phyloP scores from a whole-genome alignment of 1,139 yeast species.

The Candida buenavistaensis region DNA sequence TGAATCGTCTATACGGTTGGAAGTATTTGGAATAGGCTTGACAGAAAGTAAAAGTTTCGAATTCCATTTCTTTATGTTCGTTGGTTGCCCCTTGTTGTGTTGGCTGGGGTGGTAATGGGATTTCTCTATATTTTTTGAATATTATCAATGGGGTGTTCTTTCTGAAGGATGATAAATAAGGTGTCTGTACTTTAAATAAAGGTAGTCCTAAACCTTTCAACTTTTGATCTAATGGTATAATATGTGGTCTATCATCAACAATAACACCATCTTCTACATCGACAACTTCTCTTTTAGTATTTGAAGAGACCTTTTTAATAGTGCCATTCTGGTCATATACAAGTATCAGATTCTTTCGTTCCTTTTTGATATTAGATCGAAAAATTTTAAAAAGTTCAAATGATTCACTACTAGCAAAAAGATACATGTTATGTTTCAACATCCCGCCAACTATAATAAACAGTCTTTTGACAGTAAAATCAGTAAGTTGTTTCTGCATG shows the following conservation, averaged over 20 bases:
- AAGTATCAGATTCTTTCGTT: constrained; percentile 22
- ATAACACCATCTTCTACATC: constrained; percentile 12
- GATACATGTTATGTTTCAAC: constrained; percentile 28
- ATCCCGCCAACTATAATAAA: constrained; percentile 34
- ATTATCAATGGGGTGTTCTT: constrained; percentile 37
- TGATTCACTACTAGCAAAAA: constrained; percentile 33
- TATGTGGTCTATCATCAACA: constrained; percentile 33
- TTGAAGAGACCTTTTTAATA: constrained; percentile 17
- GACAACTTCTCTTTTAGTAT: constrained; percentile 12
- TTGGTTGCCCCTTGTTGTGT: no score
- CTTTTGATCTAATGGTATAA: constrained; percentile 35
- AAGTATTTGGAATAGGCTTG: constrained; percentile 31
- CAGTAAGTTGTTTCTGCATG: constrained; percentile 17
- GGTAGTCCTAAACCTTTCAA: constrained; percentile 39
- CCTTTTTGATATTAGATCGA: constrained; percentile 23
- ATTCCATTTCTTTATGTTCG: no score
- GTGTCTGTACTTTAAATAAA: constrained; percentile 34
- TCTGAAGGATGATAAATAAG: constrained; percentile 39
- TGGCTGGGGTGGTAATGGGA: constrained; percentile 27
- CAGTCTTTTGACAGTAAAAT: constrained; percentile 29
- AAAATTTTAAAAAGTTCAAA: constrained; percentile 32
- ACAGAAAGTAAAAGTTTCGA: constrained; percentile 38
- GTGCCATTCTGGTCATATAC: constrained; percentile 25
- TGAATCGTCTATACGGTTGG: constrained; percentile 29
- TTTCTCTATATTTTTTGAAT: constrained; percentile 33